Conservation (phyloP, 768 basidiomycete genomes). For the Epithele typhae region DNA sequence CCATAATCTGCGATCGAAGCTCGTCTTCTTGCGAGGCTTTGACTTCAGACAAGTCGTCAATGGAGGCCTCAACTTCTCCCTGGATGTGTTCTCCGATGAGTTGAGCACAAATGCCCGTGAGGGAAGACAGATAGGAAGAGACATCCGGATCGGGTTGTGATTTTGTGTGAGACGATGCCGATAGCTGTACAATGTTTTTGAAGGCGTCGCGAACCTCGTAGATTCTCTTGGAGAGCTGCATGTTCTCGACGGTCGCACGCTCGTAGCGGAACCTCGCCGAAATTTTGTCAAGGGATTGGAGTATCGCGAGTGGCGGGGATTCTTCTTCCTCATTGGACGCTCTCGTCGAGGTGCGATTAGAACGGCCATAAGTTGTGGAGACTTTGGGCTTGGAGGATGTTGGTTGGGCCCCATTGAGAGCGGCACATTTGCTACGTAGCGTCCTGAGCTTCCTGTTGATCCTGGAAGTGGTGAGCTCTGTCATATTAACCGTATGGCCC, state of each 20-base stretch:
- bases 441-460: constrained; percentile 45
- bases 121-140: constrained; percentile 14
- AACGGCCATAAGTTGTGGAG: constrained; percentile 13
- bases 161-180: neutral
- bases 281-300: constrained; percentile 33
- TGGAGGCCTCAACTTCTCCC: constrained; percentile 20
- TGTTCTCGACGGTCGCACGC: constrained; percentile 28
- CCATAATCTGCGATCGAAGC: constrained; percentile 21
- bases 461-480: constrained; percentile 33
- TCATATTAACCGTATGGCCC: too few relatives aligned
- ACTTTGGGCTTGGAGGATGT: constrained; percentile 14
- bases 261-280: constrained; percentile 32
- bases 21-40: constrained; percentile 23
- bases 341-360: neutral
- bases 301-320: constrained; percentile 32
- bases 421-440: constrained; percentile 42
- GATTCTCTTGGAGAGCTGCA: constrained; percentile 44
- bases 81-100: constrained; percentile 45
- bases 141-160: too few relatives aligned
- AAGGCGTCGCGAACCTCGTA: constrained; percentile 55
- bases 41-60: constrained; percentile 24
- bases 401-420: constrained; percentile 27
- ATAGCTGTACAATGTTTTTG: constrained; percentile 42
- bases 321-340: constrained; percentile 1
- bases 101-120: constrained; percentile 44